phyloP scores from a whole-genome alignment of 805 yeast genomes.

The Teunomyces pallodes region DNA sequence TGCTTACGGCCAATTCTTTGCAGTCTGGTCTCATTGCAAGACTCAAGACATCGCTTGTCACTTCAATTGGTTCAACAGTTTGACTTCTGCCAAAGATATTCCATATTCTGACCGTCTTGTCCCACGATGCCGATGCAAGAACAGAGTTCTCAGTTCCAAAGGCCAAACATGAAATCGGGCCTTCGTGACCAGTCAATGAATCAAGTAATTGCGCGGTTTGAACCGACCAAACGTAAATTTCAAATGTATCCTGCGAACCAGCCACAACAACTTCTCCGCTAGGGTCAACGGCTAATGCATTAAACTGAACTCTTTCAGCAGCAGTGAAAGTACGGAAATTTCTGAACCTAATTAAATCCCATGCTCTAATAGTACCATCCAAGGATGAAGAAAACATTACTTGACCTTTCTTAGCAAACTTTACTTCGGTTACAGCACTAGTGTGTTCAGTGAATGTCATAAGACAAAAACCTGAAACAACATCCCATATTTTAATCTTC shows the following conservation, averaged over 20 bases:
- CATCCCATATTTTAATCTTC: conserved; percentile 95
- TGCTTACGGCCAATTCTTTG: conserved; percentile 82
- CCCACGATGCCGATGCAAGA: conserved; percentile 95
- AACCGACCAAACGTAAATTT: conserved; percentile 94
- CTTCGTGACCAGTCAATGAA: conserved; percentile 88
- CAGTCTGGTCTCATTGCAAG: conserved; percentile 89
- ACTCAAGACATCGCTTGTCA: conserved; percentile 78
- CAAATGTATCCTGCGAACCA: conserved; percentile 85
- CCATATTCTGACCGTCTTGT: conserved; percentile 91
- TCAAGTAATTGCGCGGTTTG: conserved; percentile 93
- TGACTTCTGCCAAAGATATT: conserved; percentile 83
- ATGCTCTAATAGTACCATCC: conserved; percentile 96
- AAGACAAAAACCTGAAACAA: conserved; percentile 85
- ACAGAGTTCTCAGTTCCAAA: conserved; percentile 77
- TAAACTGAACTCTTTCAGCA: conserved; percentile 81
- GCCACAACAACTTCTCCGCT: conserved; percentile 97
- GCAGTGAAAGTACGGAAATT: conserved; percentile 95
- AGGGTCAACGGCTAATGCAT: conserved; percentile 90
- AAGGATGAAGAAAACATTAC: conserved; percentile 87
- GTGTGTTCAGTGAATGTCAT: conserved; percentile 91
- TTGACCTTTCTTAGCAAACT: conserved; percentile 85
- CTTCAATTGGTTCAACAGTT: conserved; percentile 86
- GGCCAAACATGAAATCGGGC: conserved; percentile 85
- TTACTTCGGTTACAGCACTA: conserved; percentile 82
- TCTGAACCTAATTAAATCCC: conserved; percentile 91